phyloP scores from a whole-genome alignment of 345 rosid genomes.

The Citrus trifoliata region DNA sequence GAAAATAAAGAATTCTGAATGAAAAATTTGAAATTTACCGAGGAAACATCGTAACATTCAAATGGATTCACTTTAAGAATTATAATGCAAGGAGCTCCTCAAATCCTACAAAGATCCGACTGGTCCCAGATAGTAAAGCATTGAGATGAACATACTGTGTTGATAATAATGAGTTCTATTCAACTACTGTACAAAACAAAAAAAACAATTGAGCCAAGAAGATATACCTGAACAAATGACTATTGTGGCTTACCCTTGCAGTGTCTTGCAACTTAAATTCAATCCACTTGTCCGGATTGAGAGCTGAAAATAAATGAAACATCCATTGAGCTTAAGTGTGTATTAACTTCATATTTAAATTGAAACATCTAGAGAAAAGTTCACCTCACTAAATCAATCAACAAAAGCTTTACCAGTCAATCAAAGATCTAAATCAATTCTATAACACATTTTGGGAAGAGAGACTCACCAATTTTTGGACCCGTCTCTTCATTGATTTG shows the following conservation, averaged over 20 bases:
- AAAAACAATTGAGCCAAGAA: not conserved
- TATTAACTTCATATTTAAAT: not conserved
- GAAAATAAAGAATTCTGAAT: constrained; percentile 5
- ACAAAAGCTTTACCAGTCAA: not conserved
- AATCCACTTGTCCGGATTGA: constrained; percentile 87
- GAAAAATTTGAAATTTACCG: not conserved
- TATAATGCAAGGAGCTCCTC: not conserved
- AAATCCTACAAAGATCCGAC: not conserved
- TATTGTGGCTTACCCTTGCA: constrained; percentile 89
- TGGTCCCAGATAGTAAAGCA: not conserved
- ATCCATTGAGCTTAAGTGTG: not conserved
- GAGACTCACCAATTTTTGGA: constrained; percentile 58
- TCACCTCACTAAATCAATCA: not conserved
- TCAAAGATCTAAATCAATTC: not conserved
- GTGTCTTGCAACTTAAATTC: constrained; percentile 93
- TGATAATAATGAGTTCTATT: not conserved
- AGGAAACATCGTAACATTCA: not conserved
- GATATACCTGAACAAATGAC: constrained; percentile 75
- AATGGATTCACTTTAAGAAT: not conserved
- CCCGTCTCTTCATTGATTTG: constrained; percentile 50
- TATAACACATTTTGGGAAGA: not conserved
- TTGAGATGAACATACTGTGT: not conserved
- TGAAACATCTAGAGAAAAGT: not conserved
- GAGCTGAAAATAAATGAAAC: constrained; percentile 46
- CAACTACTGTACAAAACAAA: not conserved